Percentiles rank a stretch among this genome's conserved stretches.
Conservation (phyloP, 2,329 filamentous ascomycete genomes). For the Stagonosporopsis cucurbitacearum region DNA sequence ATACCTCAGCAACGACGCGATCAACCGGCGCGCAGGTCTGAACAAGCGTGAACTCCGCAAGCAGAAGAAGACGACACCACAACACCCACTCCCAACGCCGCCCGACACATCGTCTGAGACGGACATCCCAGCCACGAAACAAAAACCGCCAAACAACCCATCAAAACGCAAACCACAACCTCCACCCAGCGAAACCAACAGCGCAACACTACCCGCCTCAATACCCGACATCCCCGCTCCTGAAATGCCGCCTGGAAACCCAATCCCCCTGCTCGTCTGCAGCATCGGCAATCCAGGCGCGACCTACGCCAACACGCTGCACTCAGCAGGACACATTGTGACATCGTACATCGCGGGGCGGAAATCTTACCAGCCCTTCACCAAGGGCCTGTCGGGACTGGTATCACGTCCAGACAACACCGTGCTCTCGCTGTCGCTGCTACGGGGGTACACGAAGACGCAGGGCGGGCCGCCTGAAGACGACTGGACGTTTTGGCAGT, state of each 20-base stretch:
- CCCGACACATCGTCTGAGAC: conserved; percentile 26
- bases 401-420: conserved; percentile 38
- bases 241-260: conserved; percentile 36
- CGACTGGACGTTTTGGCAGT: conserved; percentile 73
- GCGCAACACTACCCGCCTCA: background rate
- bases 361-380: conserved; percentile 41
- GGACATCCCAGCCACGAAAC: conserved; percentile 19
- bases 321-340: conserved; percentile 84
- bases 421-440: conserved; percentile 54
- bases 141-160: conserved; percentile 27
- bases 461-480: conserved; percentile 32
- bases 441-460: conserved; percentile 41
- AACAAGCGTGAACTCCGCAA: conserved; percentile 25
- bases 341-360: conserved; percentile 56
- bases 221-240: conserved; percentile 10
- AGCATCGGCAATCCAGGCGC: conserved; percentile 82
- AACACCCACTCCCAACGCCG: conserved; percentile 26
- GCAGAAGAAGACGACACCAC: conserved; percentile 31
- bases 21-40: conserved; percentile 17
- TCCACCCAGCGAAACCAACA: background rate
- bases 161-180: conserved; percentile 11
- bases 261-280: conserved; percentile 71
- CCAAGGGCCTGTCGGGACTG: conserved; percentile 38
- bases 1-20: conserved; percentile 20
- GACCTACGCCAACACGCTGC: conserved; percentile 75